Evolutionary conservation across 345 rosid genomes (phyloP), one percentile per base, ranked within the genome.

Genomic region (Laguncularia racemosa): DNA sequence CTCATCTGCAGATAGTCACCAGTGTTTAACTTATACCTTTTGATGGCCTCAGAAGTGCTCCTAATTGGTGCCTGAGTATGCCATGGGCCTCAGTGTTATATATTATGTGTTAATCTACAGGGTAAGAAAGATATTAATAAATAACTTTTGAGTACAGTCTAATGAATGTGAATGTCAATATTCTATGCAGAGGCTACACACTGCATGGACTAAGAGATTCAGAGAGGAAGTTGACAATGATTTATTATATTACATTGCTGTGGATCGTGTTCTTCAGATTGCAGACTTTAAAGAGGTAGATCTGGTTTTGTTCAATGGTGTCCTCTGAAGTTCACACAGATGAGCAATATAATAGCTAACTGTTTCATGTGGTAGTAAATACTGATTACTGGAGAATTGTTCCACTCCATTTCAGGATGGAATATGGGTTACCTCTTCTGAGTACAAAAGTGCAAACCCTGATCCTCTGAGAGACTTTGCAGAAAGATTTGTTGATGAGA

Each of bases 251-350:
- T 66, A 75, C 48, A 71, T 91, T 67, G 67, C 72, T 20, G 83
- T 86, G n/a, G 92, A 91, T 53, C 65, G 80, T 33, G 82, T 91
- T n/a, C 88, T 84, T 40, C 98, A 91, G 63, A 81, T 82, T 65
- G 96, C 86, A 74, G 90, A 88, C 73, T 82, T 86, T 73, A 79
- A 76, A 72, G 98, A 88, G 98, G 98, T 91, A 66, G 19, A 20
- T 20, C 40, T 2, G 23, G 46, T 26, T 44, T 46, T 16, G 14
- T 14, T 21, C 7, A 1, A 33, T 33, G 11, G 9, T 33, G 2
- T 33, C 40, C 7, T 33, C 11, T 33, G 40, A 9, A 33, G 40
- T 33, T 33, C 9, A 33, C 9, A 7, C 4, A 33, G 40, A 7
- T 33, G 9, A 33, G 40, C 40, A 33, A 33, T 33, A 33, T 9